phyloP scores from a whole-genome alignment of 2,329 filamentous ascomycete species.

The Neurospora sp. region DNA sequence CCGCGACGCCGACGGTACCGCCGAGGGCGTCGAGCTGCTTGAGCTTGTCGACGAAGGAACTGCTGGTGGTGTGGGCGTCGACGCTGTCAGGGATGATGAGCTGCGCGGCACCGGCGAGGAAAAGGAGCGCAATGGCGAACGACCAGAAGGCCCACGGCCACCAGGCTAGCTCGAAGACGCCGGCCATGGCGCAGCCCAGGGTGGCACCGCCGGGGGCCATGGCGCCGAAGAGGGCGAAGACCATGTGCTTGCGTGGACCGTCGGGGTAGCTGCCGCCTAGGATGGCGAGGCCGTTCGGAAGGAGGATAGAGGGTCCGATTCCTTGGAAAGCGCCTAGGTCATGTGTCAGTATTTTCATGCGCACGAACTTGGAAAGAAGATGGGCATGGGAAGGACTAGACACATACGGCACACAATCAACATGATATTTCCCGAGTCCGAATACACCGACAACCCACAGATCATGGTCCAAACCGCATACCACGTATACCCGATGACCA shows the following conservation, averaged over 20 bases:
- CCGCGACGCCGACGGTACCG: conserved; percentile 31
- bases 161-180: conserved; percentile 19
- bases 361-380: not conserved
- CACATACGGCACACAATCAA: conserved; percentile 36
- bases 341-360: not conserved
- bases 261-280: conserved; percentile 40
- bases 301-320: conserved; percentile 42
- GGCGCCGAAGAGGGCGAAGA: conserved; percentile 26
- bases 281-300: conserved; percentile 48
- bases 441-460: conserved; percentile 25
- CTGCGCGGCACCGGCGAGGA: conserved; percentile 13
- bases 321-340: conserved; percentile 29
- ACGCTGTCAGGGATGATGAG: conserved; percentile 9
- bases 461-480: conserved; percentile 30
- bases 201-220: conserved; percentile 18
- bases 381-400: not conserved
- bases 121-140: conserved; percentile 16
- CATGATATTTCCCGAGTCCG: conserved; percentile 16
- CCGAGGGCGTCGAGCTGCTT: conserved; percentile 19
- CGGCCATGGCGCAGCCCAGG: conserved; percentile 22
- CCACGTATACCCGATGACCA: conserved; percentile 33
- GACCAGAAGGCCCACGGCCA: conserved; percentile 24
- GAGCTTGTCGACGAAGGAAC: conserved; percentile 6
- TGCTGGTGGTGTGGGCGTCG: not conserved
- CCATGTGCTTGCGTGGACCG: conserved; percentile 25